A percentile compares a stretch with the other conserved stretches of the same genome.
Evolutionary conservation across 192 early-diverging fungal genomes (phyloP).

Genomic region (Entomortierella lignicola): DNA sequence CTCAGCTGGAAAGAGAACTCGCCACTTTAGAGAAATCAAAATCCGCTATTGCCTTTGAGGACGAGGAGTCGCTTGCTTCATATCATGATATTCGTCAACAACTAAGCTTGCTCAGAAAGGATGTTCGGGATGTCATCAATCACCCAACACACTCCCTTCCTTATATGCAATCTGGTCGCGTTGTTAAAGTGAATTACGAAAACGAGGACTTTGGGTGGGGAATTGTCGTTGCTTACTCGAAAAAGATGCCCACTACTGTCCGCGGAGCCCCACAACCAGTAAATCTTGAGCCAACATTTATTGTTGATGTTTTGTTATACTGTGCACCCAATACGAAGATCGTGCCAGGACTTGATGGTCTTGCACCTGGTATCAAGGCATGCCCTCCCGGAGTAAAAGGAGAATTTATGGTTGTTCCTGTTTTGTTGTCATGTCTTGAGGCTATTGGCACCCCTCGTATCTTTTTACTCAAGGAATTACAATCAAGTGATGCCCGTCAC

Average conservation of each 20-base stretch:
- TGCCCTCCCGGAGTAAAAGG: conserved; percentile 65
- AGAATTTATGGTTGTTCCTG: conserved; percentile 74
- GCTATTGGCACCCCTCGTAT: conserved; percentile 81
- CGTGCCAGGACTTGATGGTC: conserved; percentile 59
- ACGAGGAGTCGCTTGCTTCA: conserved; percentile 75
- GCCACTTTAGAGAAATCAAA: conserved; percentile 63
- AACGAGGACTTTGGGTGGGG: conserved; percentile 94
- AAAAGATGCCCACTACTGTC: conserved; percentile 44
- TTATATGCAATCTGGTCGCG: conserved; percentile 88
- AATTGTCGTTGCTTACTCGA: conserved; percentile 67
- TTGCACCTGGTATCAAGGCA: conserved; percentile 63
- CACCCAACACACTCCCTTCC: conserved; percentile 86
- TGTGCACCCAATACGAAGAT: conserved; percentile 75
- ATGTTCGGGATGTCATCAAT: conserved; percentile 80
- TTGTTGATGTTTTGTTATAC: conserved; percentile 88
- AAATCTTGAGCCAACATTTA: conserved; percentile 66
- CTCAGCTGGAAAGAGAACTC: conserved; percentile 77
- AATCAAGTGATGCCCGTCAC: conserved; percentile 62
- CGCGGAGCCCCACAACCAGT: conserved; percentile 20
- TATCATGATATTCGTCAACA: conserved; percentile 85
- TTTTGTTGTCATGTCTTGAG: conserved; percentile 78
- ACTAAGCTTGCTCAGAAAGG: conserved; percentile 69
- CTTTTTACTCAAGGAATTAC: conserved; percentile 78
- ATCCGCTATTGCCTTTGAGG: conserved; percentile 67
- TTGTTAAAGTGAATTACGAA: conserved; percentile 70